Evolutionary conservation across 2,329 filamentous ascomycete species (phyloP).

Genomic region (Dendryphion nanum): DNA sequence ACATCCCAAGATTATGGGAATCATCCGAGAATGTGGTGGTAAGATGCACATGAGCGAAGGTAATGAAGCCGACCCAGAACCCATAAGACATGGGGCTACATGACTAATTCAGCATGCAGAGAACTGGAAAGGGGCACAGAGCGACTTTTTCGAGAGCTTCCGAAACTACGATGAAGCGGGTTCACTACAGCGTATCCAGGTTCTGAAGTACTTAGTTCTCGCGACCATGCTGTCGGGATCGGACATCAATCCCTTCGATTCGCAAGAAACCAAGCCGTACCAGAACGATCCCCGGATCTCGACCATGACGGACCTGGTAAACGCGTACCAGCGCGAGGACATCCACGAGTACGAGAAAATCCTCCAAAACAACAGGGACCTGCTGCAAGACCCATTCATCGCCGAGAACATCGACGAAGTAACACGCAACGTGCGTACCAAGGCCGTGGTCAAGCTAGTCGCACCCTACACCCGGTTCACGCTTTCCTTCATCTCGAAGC

Average conservation of each 20-base stretch:
- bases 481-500: constrained; percentile 79
- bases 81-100: constrained; percentile 2
- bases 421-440: constrained; percentile 95
- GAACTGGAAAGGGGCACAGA: constrained; percentile 97
- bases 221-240: constrained; percentile 99
- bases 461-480: constrained; percentile 94
- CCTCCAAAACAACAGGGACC: constrained; percentile 80
- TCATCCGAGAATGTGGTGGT: constrained; percentile 96
- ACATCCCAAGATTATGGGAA: constrained; percentile 98
- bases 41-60: constrained; percentile 99
- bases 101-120: constrained; percentile 53
- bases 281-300: constrained; percentile 92
- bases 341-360: constrained; percentile 89
- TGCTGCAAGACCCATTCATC: constrained; percentile 90
- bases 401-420: constrained; percentile 99
- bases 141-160: constrained; percentile 98
- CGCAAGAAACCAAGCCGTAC: constrained; percentile 98
- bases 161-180: constrained; percentile 98
- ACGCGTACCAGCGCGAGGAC: constrained; percentile 94
- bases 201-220: constrained; percentile 92
- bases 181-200: constrained; percentile 92
- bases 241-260: constrained; percentile 97
- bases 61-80: constrained; percentile 21
- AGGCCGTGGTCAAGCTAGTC: constrained; percentile 88
- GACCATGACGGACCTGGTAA: constrained; percentile 95